Conservation (phyloP, 2,329 filamentous ascomycete species). For the Samsoniella hepiali region DNA sequence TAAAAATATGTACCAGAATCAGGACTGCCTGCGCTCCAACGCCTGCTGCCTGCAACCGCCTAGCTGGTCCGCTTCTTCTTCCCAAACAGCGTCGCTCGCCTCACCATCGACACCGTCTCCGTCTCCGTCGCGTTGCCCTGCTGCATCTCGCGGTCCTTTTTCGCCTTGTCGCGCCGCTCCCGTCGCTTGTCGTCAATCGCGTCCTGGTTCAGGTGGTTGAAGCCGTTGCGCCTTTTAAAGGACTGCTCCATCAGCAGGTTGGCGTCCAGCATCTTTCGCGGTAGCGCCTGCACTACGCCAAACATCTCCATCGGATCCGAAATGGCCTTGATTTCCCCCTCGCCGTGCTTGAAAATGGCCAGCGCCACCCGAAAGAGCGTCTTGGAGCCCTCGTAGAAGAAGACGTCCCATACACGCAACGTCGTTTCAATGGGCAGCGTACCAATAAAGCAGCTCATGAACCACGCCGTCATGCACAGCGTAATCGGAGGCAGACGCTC, state of each 20-base stretch:
- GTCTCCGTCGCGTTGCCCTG: conserved; percentile 33
- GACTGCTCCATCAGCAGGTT: conserved; percentile 80
- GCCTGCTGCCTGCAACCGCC: not conserved
- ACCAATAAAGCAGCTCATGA: conserved; percentile 95
- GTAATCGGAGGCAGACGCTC: conserved; percentile 80
- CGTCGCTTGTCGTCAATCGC: conserved; percentile 73
- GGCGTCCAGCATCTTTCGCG: conserved; percentile 75
- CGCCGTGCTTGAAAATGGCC: conserved; percentile 85
- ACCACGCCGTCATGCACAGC: conserved; percentile 91
- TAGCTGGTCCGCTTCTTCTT: conserved; percentile 35
- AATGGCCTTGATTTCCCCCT: conserved; percentile 74
- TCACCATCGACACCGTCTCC: conserved; percentile 20
- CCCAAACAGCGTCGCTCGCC: conserved; percentile 43
- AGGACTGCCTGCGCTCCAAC: not conserved
- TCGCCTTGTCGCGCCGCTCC: conserved; percentile 59
- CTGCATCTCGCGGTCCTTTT: conserved; percentile 37
- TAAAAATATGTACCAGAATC: conserved; percentile 17
- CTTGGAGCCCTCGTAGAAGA: conserved; percentile 93
- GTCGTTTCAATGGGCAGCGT: conserved; percentile 89
- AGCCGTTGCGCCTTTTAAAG: conserved; percentile 75
- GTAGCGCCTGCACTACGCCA: conserved; percentile 85
- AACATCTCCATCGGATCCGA: conserved; percentile 93
- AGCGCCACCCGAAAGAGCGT: conserved; percentile 90
- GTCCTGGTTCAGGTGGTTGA: conserved; percentile 77
- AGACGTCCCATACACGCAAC: conserved; percentile 88